Conservation (phyloP, 352 stramenopile genomes). For the Pythium sp. region DNA sequence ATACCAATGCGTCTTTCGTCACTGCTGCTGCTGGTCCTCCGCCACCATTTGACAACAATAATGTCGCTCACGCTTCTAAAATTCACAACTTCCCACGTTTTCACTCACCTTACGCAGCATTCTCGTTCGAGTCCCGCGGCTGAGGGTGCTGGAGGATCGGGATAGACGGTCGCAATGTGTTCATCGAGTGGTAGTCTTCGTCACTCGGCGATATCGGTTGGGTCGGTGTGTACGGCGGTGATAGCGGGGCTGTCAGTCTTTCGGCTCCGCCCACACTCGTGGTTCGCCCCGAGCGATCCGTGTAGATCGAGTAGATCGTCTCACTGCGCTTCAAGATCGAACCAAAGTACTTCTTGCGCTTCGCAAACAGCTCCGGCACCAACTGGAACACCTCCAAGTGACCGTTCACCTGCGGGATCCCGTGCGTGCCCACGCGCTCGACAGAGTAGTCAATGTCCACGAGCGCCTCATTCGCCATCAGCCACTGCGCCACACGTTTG, state of each 20-base stretch:
- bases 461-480: slow-evolving; percentile 31
- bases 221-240: neutral
- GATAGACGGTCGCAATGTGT: neutral
- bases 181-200: slow-evolving; percentile 3
- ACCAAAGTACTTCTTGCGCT: slow-evolving; percentile 20
- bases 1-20: neutral
- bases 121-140: neutral
- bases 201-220: neutral
- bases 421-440: slow-evolving; percentile 31
- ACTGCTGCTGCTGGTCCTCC: neutral
- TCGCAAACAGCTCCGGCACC: slow-evolving; percentile 22
- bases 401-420: slow-evolving; percentile 36
- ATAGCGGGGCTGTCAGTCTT: neutral
- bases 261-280: neutral
- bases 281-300: neutral
- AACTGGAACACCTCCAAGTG: slow-evolving; percentile 48
- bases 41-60: neutral
- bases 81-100: neutral
- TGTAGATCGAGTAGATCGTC: slow-evolving; percentile 15
- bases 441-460: slow-evolving; percentile 23
- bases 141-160: slow-evolving; percentile 4
- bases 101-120: neutral
- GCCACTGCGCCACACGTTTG: slow-evolving; percentile 50
- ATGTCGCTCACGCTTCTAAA: too few species aligned
- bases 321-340: slow-evolving; percentile 17